These are phyloP conservation scores for Flaveria sonorensis DNA, from an alignment of 129 eudicot genomes.

Conservation along the genomic window DNA sequence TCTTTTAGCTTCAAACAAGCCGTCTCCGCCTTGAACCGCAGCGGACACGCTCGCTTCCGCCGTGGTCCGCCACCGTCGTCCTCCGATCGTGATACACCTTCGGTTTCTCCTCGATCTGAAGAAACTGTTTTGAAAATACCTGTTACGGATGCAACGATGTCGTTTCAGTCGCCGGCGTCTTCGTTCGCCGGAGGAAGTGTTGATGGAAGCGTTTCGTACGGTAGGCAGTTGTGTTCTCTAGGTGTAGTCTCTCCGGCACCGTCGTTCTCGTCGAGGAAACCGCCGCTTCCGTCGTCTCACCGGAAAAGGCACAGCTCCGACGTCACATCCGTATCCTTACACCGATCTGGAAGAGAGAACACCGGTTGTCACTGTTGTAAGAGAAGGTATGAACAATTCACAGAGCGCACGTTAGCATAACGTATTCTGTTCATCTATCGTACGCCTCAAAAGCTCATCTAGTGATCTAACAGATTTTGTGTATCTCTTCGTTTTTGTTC, in stretches of 20 bases:
- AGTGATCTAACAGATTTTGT: neutral
- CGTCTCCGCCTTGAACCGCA: slow-evolving; percentile 46
- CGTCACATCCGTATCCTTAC: slow-evolving; percentile 18
- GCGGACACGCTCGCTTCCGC: slow-evolving; percentile 85
- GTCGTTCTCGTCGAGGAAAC: slow-evolving; percentile 54
- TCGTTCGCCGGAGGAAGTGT: slow-evolving; percentile 60
- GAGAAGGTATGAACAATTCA: slow-evolving; percentile 41
- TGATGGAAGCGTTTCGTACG: slow-evolving; percentile 65
- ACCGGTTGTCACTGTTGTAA: slow-evolving; percentile 53
- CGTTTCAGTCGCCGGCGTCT: slow-evolving; percentile 45
- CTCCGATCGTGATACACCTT: slow-evolving; percentile 23
- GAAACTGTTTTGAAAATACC: slow-evolving; percentile 12
- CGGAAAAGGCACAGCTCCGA: slow-evolving; percentile 54
- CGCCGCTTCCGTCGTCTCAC: slow-evolving; percentile 55
- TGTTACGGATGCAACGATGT: slow-evolving; percentile 35
- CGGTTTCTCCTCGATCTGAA: slow-evolving; percentile 24
- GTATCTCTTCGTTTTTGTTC: neutral
- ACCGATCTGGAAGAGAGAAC: slow-evolving; percentile 30
- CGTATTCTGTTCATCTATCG: neutral
- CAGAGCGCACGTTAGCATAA: slow-evolving; percentile 17
- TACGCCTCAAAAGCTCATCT: too few species aligned
- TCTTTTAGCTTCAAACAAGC: slow-evolving; percentile 38
- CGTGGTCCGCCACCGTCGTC: slow-evolving; percentile 46
- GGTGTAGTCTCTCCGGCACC: slow-evolving; percentile 39
- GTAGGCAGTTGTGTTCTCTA: slow-evolving; percentile 40